phyloP scores from a whole-genome alignment of 164 flowering plant genomes.

The Piper longum region DNA sequence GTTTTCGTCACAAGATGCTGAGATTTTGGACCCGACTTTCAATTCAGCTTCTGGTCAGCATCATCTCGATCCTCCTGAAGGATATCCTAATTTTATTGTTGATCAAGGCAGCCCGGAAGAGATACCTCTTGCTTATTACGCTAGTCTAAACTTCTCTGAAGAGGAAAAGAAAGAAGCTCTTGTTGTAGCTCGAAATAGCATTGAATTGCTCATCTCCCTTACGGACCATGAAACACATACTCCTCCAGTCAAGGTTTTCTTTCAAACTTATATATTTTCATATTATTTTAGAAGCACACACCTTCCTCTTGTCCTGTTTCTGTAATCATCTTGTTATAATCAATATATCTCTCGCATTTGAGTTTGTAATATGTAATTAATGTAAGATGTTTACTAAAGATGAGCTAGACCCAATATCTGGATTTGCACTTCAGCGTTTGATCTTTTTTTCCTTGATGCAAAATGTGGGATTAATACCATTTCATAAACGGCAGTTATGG shows the following conservation, averaged over 20 bases:
- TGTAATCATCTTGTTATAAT: no score
- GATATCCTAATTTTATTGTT: slow-evolving; percentile 36
- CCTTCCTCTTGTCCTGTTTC: no score
- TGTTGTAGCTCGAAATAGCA: slow-evolving; percentile 50
- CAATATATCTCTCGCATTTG: no score
- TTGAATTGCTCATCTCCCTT: slow-evolving; percentile 64
- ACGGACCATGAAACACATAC: slow-evolving; percentile 33
- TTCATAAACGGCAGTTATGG: not conserved
- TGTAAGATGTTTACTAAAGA: no score
- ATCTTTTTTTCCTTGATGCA: no score
- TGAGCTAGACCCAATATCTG: no score
- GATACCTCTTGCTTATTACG: slow-evolving; percentile 10
- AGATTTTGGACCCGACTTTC: slow-evolving; percentile 17
- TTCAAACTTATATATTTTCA: not conserved
- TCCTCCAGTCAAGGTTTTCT: slow-evolving; percentile 38
- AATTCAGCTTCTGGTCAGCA: slow-evolving; percentile 35
- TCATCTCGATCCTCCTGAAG: slow-evolving; percentile 34
- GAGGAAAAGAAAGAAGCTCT: slow-evolving; percentile 65
- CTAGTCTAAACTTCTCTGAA: slow-evolving; percentile 22
- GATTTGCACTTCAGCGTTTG: no score
- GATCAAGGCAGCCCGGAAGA: slow-evolving; percentile 17
- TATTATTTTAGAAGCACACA: no score
- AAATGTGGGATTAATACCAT: no score
- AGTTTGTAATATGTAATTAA: no score
- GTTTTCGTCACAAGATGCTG: slow-evolving; percentile 16